phyloP scores from a whole-genome alignment of 495 filamentous ascomycete species.

The Astrothelium subdiscretum region DNA sequence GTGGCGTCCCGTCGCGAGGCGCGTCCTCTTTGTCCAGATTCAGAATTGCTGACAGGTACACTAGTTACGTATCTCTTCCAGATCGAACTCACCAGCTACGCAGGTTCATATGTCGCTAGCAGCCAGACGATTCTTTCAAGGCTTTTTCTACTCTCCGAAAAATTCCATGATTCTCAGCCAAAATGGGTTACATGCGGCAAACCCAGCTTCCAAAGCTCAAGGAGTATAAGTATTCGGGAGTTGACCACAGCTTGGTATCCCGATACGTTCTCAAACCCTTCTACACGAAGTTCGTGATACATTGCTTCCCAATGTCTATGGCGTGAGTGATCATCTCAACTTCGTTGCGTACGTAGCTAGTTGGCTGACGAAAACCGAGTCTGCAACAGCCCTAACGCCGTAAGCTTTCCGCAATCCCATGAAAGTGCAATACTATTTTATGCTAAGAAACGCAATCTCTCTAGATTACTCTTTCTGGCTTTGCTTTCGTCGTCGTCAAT shows the following conservation, averaged over 20 bases:
- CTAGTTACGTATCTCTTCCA: too few relatives aligned
- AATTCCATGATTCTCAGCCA: constrained; percentile 8
- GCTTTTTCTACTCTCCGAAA: not conserved
- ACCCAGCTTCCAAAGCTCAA: constrained; percentile 76
- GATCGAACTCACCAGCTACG: too few relatives aligned
- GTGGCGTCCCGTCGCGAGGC: too few relatives aligned
- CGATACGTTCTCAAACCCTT: constrained; percentile 92
- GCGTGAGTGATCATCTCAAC: constrained; percentile 43
- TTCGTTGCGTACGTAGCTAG: not conserved
- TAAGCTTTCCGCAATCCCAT: constrained; percentile 32
- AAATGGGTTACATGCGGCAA: constrained; percentile 83
- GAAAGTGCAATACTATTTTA: constrained; percentile 1
- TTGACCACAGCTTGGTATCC: constrained; percentile 83
- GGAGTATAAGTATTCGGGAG: constrained; percentile 82
- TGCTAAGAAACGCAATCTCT: constrained; percentile 31
- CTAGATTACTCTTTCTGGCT: constrained; percentile 81
- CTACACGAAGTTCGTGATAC: constrained; percentile 88
- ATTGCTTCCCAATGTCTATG: constrained; percentile 91
- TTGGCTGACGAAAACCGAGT: constrained; percentile 8
- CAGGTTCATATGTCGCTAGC: too few relatives aligned
- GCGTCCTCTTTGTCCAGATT: not conserved
- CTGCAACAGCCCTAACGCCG: constrained; percentile 44
- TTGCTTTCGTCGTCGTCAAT: constrained; percentile 84
- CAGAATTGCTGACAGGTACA: too few relatives aligned
- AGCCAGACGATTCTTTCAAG: not conserved